Evolutionary conservation across 2,329 filamentous ascomycete species (phyloP), one percentile per base, ranked within the genome.

Genomic region (Fusarium graminum): DNA sequence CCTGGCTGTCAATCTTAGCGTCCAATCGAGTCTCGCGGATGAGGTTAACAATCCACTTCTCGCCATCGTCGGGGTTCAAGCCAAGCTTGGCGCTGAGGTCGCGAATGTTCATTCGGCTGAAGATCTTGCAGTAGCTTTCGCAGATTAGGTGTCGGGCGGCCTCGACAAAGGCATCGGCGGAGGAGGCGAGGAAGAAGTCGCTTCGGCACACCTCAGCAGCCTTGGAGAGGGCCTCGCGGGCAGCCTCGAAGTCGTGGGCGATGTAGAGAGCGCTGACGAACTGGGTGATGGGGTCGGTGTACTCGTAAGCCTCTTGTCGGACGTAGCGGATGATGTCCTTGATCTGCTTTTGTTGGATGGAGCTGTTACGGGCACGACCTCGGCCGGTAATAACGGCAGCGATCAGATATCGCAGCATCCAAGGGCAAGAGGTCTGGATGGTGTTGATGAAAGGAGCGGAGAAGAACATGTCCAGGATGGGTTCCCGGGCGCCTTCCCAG

Each of bases 1-100:
- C 92, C 85, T 98, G 93, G 84, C 97, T 97, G 83, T 99, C 95
- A 78, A 98, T 98, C 88, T 99, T 99, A 75, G 95, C 95, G 77
- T 99, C 95, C 67, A 99, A 92, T 66, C 94, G 88, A 25, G 95
- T 99, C 82, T 99, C 95, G 68, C 95, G 91, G 81, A 99, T 99
- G 68, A 99, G 87, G 85, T 99, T 99, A 74, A 99, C 95, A 76
- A 99, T 99, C 95, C 95, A 99, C 86, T 99, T 99, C 88, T 99
- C 95, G 74, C 95, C 95, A 76, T 98, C 95, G 76, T 97, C 93
- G 74, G 94, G 90, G 77, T 91, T 93, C 69, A 99, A 86, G 69
- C 94, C 95, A 62, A 99, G 89, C 78, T 95, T 92, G 67, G 89
- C 91, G 69, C 93, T 97, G 60, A 99, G 88, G 74, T 98, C 95